Percentiles rank a stretch among this genome's conserved stretches.
phyloP scores from a whole-genome alignment of 2,329 filamentous ascomycete species.

The Zymoseptoria ardabiliae region DNA sequence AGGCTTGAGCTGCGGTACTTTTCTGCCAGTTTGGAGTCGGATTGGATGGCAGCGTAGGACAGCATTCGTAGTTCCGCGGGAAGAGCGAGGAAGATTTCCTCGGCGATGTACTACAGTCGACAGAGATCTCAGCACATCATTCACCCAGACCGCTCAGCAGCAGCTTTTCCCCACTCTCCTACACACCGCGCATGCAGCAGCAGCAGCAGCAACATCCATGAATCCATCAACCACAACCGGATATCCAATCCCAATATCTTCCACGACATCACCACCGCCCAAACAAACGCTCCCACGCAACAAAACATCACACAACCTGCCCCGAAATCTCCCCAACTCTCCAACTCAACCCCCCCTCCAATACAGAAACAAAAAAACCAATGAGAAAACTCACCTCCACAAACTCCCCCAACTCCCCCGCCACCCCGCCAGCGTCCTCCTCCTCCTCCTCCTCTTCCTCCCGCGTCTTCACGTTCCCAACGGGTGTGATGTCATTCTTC shows the following conservation, averaged over 20 bases:
- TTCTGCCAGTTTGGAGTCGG: slow-evolving; percentile 43
- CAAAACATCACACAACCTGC: too few species aligned
- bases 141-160: too few species aligned
- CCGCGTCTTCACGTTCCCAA: slow-evolving; percentile 7
- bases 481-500: slow-evolving; percentile 35
- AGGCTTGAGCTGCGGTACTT: slow-evolving; percentile 47
- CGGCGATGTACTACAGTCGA: slow-evolving; percentile 56
- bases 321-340: too few species aligned
- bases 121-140: not conserved
- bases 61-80: slow-evolving; percentile 55
- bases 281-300: too few species aligned
- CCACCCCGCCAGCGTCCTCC: not conserved
- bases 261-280: too few species aligned
- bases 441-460: slow-evolving; percentile 44
- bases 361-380: too few species aligned
- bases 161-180: too few species aligned
- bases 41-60: slow-evolving; percentile 51
- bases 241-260: too few species aligned
- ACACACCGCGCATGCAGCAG: too few species aligned
- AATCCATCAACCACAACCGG: too few species aligned
- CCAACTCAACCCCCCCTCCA: too few species aligned
- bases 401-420: slow-evolving; percentile 65
- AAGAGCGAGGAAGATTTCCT: slow-evolving; percentile 59
- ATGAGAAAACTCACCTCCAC: slow-evolving; percentile 48
- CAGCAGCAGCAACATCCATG: too few species aligned